These are phyloP conservation scores for Chloromonas sp. DNA, from an alignment of 163 green algal species.

Conservation along the genomic window DNA sequence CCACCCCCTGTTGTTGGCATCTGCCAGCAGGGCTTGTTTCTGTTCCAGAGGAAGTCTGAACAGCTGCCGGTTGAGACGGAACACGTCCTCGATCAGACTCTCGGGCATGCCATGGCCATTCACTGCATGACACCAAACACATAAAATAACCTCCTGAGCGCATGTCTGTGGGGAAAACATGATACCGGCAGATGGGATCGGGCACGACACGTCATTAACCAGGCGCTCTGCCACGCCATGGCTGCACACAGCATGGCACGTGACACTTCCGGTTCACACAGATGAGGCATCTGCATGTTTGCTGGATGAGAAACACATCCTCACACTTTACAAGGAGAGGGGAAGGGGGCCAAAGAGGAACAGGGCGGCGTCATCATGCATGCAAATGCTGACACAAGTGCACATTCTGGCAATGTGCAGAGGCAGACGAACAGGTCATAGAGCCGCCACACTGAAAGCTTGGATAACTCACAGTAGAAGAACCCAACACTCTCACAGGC, in stretches of 20 bases:
- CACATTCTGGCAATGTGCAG: too few species aligned
- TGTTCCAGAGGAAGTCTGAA: conserved; percentile 67
- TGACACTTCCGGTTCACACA: too few species aligned
- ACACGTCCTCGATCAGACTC: conserved; percentile 45
- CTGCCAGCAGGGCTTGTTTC: conserved; percentile 61
- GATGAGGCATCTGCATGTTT: too few species aligned
- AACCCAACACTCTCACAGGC: conserved; percentile 55
- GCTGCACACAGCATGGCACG: neutral
- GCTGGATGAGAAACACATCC: too few species aligned
- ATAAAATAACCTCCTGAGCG: too few species aligned
- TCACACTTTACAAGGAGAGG: too few species aligned
- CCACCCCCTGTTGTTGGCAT: conserved; percentile 70
- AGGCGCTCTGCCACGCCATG: conserved; percentile 36
- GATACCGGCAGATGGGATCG: conserved; percentile 19
- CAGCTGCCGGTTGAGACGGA: conserved; percentile 50
- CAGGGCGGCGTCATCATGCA: too few species aligned
- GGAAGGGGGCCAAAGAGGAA: too few species aligned
- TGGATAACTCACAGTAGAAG: conserved; percentile 47
- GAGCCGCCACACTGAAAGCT: neutral
- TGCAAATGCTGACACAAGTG: too few species aligned
- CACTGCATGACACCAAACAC: neutral
- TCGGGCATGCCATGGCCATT: conserved; percentile 22
- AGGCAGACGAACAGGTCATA: too few species aligned
- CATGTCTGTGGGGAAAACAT: too few species aligned
- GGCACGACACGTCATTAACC: conserved; percentile 44